Conservation (phyloP, 257 asterid genomes). For the Ligustrum vulgare region DNA sequence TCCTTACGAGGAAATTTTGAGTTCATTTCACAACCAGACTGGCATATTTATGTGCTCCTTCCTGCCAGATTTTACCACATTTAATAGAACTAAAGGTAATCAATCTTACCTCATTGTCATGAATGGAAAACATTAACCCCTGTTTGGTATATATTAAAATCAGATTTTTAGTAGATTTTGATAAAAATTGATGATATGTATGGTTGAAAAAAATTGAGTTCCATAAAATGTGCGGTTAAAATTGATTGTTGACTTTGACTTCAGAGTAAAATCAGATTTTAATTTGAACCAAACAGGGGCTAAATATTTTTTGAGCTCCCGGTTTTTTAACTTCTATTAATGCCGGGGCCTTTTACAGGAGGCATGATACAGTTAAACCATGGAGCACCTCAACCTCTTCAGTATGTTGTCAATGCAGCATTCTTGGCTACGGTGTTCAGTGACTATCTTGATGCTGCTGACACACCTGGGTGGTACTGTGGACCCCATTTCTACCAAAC, state of each 20-base stretch:
- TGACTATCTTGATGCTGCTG: conserved; percentile 88
- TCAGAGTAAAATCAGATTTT: no score
- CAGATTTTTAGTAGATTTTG: no score
- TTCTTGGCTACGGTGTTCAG: conserved; percentile 82
- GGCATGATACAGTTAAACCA: conserved; percentile 88
- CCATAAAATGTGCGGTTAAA: no score
- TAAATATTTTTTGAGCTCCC: background rate
- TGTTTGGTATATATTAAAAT: background rate
- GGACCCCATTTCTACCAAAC: conserved; percentile 90
- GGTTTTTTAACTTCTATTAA: background rate
- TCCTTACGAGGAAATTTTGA: conserved; percentile 91
- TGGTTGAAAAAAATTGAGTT: no score
- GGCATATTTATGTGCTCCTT: conserved; percentile 89
- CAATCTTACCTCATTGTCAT: conserved; percentile 6
- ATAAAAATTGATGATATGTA: no score
- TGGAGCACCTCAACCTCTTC: conserved; percentile 96
- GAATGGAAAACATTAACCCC: background rate
- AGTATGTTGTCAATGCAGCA: conserved; percentile 87
- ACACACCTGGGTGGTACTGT: conserved; percentile 97
- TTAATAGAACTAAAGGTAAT: conserved; percentile 83
- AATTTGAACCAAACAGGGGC: no score
- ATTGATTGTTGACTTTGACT: no score
- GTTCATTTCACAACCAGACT: conserved; percentile 88
- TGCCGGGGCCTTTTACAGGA: conserved; percentile 46
- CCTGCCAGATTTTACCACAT: conserved; percentile 76